Base-by-base conservation (phyloP, 495 filamentous ascomycete species). In the Poronia punctata region DNA sequence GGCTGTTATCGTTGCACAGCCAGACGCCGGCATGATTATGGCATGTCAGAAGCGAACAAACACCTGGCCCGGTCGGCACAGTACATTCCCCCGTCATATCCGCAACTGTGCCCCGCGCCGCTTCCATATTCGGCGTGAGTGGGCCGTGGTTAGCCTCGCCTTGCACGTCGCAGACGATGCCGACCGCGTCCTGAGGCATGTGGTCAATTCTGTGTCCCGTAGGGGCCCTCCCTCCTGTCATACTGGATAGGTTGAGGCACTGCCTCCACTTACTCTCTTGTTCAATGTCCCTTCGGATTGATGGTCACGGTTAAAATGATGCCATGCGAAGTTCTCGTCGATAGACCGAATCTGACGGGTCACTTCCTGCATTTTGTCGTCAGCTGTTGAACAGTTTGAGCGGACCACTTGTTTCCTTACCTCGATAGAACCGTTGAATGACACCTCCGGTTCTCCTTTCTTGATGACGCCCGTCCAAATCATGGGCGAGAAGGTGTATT, bases 1-100 rank as follows among this genome's bases (percentile, higher is more conserved):
- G 1, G 3, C 4, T 5, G n/a, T 36, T 44, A 23, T 49, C 46
- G 22, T 49, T 49, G 28, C 46, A 49, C 21, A 49, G 30, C 39
- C 39, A 49, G 3, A 49, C 26, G 3, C 23, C 46, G 1, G 46
- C 40, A n/a, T 33, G 10, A 9, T 26, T 1, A 1, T 26, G 22
- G 23, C 46, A 49, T 2, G 33, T 30, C 18, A 49, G 7, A 0
- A 30, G 33, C 4, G 27, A 12, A 22, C 40, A 49, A 4, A 20
- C 24, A 5, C 27, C 5, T 22, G 46, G 39, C 5, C 40, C 38
- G 9, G 32, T 14, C 12, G 5, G 25, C 12, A 32, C 28, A n/a
- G 12, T 10, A 15, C 35, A 38, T 10, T 20, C 38, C 4, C 30
- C 30, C 6, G 15, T 1, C 18, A 31, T 31, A 12, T 40, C 24